Evolutionary conservation across 2,329 filamentous ascomycete species (phyloP), one percentile per base, ranked within the genome.

Genomic region (Polychaeton citri): DNA sequence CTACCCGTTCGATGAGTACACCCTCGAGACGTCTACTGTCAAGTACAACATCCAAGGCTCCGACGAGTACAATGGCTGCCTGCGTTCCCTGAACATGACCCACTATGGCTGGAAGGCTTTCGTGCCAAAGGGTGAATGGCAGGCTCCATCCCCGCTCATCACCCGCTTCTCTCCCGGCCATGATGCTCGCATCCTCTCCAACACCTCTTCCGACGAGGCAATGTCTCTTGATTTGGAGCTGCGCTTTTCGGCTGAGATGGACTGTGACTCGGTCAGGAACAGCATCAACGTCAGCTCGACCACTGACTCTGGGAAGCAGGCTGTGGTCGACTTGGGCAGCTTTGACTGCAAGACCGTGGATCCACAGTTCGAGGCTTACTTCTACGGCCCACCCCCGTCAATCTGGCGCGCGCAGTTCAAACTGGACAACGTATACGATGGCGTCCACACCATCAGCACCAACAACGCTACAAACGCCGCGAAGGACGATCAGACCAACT

Each of bases 121-220:
- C 45, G 72, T 79, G 2, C 71, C 69, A 0, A 60, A 62, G 19
- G 57, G 59, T 0, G 57, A 56, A 19, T 79, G 68, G 54, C 53
- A 65, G 10, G 49, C 54, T 7, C 71, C 73, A 3, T 58, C 61
- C 2, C 74, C 75, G 0, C 68, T 72, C 54, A 66, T 79, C 44
- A 79, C 74, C 7, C 65, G 63, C 21, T 74, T 79, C 44, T 50
- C 58, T 2, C 76, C 76, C 3, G 74, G 74, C 2, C 76, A 81
- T 44, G 76, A 81, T 46, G 53, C 56, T 2, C 68, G 73, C 2
- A 49, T 78, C 4, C 41, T 66, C 13, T 76, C 74, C 0, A 64
- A 55, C 20, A 62, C 61, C 12, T 41, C 43, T 1, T 51, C 59
- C 1, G 55, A 58, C 20, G 34, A 47, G 13, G 21, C 46, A n/a